Evolutionary conservation across 2,329 filamentous ascomycete genomes (phyloP).

Genomic region (Tolypocladium paradoxum): DNA sequence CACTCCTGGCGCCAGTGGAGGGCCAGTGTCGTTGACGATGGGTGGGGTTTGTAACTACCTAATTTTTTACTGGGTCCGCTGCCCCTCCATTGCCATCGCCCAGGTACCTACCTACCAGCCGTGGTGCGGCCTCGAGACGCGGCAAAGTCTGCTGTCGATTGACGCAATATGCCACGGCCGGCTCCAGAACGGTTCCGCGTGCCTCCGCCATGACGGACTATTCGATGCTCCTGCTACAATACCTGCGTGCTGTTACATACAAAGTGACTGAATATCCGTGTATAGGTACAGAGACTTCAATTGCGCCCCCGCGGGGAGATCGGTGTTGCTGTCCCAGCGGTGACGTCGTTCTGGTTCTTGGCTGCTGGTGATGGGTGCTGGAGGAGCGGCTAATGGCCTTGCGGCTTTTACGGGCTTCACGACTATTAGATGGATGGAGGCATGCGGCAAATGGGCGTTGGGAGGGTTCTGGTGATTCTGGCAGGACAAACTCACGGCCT

Average conservation of each 20-base stretch:
- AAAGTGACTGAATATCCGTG: too few relatives aligned
- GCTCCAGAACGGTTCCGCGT: slow-evolving; percentile 1
- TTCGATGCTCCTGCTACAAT: neutral
- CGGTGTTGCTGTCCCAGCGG: neutral
- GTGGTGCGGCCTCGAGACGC: neutral
- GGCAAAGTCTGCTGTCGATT: slow-evolving; percentile 4
- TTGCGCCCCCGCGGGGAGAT: neutral
- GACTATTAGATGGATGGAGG: neutral
- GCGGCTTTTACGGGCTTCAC: neutral
- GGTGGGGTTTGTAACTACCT: neutral
- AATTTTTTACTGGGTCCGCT: neutral
- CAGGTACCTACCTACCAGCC: too few relatives aligned
- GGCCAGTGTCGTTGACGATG: neutral
- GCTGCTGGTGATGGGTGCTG: neutral
- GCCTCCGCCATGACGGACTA: neutral
- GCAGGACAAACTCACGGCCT: neutral
- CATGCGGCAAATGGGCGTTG: neutral
- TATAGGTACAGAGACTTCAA: neutral
- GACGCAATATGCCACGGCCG: slow-evolving; percentile 4
- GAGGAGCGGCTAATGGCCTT: neutral
- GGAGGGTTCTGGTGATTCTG: neutral
- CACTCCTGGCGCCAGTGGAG: too few relatives aligned
- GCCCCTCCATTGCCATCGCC: slow-evolving; percentile 1
- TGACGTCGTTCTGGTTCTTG: neutral
- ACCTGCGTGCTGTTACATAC: neutral